These are phyloP conservation scores for Pyracantha coccinea DNA, from an alignment of 331 rosid species.

Conservation along the genomic window DNA sequence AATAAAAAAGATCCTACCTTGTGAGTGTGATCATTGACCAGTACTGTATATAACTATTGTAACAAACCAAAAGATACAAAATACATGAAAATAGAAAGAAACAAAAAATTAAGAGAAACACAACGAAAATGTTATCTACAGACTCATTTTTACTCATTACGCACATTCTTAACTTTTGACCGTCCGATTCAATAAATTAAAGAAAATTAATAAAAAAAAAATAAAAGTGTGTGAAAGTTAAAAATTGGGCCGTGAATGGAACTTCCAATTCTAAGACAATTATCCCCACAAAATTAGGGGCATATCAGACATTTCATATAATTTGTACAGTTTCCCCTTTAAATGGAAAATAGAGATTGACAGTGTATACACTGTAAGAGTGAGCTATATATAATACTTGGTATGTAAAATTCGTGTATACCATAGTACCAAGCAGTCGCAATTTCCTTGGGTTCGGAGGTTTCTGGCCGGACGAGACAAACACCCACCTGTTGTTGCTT, in stretches of 20 bases:
- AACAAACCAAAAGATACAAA: neutral
- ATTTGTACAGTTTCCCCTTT: too few relatives aligned
- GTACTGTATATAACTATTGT: neutral
- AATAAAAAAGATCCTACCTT: neutral
- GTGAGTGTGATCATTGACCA: neutral
- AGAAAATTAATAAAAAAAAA: too few relatives aligned
- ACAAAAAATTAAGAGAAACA: neutral
- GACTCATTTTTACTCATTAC: accelerated
- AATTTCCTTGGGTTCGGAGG: constrained; percentile 31
- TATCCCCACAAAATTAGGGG: neutral
- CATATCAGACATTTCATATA: too few relatives aligned
- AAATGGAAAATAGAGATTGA: neutral
- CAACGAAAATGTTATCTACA: too few relatives aligned
- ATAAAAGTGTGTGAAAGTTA: too few relatives aligned
- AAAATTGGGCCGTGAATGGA: too few relatives aligned
- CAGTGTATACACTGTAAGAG: neutral
- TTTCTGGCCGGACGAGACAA: constrained; percentile 62
- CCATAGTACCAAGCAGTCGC: neutral
- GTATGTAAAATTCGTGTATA: neutral
- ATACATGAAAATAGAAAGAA: neutral
- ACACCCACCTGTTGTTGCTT: constrained; percentile 54
- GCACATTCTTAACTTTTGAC: accelerated
- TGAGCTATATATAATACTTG: neutral
- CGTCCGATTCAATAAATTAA: too few relatives aligned
- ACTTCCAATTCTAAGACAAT: neutral